Base-by-base conservation (phyloP, 352 stramenopile genomes). In the Phytophthora uliginosa region DNA sequence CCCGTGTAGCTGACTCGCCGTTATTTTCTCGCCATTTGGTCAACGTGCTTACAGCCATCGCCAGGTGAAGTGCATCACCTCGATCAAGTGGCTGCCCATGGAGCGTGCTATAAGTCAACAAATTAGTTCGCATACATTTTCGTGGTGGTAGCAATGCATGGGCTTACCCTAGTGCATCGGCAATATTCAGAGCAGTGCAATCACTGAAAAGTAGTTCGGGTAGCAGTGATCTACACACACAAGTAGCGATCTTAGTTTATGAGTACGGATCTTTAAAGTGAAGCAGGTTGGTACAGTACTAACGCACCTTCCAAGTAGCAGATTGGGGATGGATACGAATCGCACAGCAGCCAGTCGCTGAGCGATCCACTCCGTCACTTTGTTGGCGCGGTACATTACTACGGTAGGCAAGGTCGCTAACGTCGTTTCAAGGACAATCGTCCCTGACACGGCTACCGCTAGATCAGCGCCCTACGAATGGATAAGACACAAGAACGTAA, bases 281-380 rank as follows among this genome's bases (percentile, higher is more conserved):
- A 40, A 38, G 17, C 6, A 38, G 48, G 17, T 56, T n/a, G 31
- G 15, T 20, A 31, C 28, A 31, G 28, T 31, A 22, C 4, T 47
- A 7, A 55, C 76, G 22, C 48, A 92, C 84, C 76, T 78, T 48
- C 83, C 83, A 6, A 90, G 73, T 18, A 95, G 65, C 0, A 95
- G 68, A 59, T 94, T 95, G 10, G 88, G 88, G 18, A 95, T 66
- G 7, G 88, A 94, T n/a, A 95, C 86, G 56, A 88, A 93, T 4
- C 73, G 70, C n/a, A 94, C 88, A 9, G 85, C 79, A 24, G 82
- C 84, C 20, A 94, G 64, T 12, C 64, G 68, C 57, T 79, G 74
- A 4, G 77, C 85, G 42, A 93, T 71, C 59, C 82, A 63, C 56
- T 92, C 86, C 0, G 88, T 94, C 22, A 95, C 1, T 7, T 52